phyloP scores from a whole-genome alignment of 208 protist species.

The Acanthamoeba triangularis region DNA sequence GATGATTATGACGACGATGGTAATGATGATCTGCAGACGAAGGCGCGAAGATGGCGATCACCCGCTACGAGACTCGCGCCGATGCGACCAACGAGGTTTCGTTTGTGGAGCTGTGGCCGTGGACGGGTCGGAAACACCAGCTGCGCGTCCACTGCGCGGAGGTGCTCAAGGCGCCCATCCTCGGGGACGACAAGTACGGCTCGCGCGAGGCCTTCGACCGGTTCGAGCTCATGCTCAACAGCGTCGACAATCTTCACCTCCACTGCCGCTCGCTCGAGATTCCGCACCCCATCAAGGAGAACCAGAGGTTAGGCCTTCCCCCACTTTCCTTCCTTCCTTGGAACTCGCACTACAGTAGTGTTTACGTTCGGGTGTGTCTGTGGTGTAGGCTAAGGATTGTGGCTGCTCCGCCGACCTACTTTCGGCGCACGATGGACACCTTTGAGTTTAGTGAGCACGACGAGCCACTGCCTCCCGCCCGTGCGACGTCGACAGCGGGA shows the following conservation, averaged over 20 bases:
- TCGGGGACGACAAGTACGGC: conserved; percentile 83
- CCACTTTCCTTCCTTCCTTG: too few relatives aligned
- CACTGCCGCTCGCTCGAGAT: conserved; percentile 60
- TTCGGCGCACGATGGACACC: not conserved
- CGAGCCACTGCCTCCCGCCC: not conserved
- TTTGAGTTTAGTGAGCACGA: conserved; percentile 2
- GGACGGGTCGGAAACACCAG: conserved; percentile 85
- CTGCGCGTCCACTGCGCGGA: conserved; percentile 80
- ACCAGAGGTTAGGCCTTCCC: not conserved
- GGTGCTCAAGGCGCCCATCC: conserved; percentile 78
- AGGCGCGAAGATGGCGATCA: conserved; percentile 50
- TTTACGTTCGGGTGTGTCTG: not conserved
- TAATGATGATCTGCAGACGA: not conserved
- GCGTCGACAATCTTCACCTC: conserved; percentile 41
- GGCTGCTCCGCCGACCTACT: not conserved
- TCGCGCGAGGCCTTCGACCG: not conserved
- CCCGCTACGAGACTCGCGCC: not conserved
- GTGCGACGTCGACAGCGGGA: not conserved
- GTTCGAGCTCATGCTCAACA: not conserved
- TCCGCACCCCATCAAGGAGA: conserved; percentile 20
- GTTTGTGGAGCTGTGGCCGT: conserved; percentile 24
- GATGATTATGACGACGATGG: too few relatives aligned
- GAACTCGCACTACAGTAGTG: not conserved
- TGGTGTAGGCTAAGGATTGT: not conserved
- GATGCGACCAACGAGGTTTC: conserved; percentile 39